These are phyloP conservation scores for Lipomyces spencermartinsiae DNA, from an alignment of 805 yeast species.

Conservation along the genomic window DNA sequence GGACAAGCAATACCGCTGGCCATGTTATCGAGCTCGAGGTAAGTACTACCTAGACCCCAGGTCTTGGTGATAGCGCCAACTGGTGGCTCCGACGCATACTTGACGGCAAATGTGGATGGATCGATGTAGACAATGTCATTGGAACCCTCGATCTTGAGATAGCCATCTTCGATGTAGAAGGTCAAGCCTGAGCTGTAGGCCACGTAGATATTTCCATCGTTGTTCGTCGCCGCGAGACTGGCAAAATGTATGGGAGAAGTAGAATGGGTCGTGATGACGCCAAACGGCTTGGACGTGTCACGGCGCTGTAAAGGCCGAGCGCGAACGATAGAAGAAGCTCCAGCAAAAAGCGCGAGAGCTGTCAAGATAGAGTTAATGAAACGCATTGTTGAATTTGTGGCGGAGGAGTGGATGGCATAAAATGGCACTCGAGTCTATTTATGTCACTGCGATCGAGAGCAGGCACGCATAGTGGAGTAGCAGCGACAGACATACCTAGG, in stretches of 20 bases:
- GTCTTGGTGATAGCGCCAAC: slow-evolving; percentile 18
- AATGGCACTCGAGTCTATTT: too few species aligned
- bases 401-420: too few species aligned
- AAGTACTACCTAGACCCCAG: slow-evolving; percentile 21
- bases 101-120: slow-evolving; percentile 18
- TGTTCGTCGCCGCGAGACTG: slow-evolving; percentile 9
- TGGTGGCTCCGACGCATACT: slow-evolving; percentile 21
- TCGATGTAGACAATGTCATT: slow-evolving; percentile 29
- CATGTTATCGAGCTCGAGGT: slow-evolving; percentile 21
- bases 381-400: too few species aligned
- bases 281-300: slow-evolving; percentile 16
- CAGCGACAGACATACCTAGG: too few species aligned
- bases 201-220: slow-evolving; percentile 23
- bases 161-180: slow-evolving; percentile 18
- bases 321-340: too few species aligned
- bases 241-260: slow-evolving; percentile 28
- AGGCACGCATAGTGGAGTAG: too few species aligned
- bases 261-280: slow-evolving; percentile 27
- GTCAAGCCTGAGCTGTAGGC: not conserved
- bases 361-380: too few species aligned
- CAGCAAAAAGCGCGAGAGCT: too few species aligned
- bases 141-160: slow-evolving; percentile 24
- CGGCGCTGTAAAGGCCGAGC: slow-evolving; percentile 8
- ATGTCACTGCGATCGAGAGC: too few species aligned
- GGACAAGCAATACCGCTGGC: slow-evolving; percentile 26